Evolutionary conservation across 2,329 filamentous ascomycete species (phyloP).

Genomic region (Calonectria leucothoes): DNA sequence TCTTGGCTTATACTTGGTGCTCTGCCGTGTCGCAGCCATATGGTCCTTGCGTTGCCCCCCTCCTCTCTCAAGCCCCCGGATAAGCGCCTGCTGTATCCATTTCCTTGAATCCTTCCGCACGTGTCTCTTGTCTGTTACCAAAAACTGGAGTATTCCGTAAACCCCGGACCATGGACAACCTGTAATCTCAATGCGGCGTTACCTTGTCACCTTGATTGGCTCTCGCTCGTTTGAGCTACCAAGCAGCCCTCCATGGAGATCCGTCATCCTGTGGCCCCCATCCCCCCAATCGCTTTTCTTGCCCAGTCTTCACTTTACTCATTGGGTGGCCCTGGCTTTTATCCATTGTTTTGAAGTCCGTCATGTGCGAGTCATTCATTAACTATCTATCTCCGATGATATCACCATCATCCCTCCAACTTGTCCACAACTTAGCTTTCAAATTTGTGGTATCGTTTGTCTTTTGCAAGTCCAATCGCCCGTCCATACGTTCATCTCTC

Average conservation of each 20-base stretch:
- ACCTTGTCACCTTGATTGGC: slow-evolving; percentile 6
- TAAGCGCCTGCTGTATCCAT: neutral
- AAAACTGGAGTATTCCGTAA: neutral
- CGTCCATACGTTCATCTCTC: neutral
- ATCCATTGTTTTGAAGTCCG: neutral
- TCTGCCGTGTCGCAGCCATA: neutral
- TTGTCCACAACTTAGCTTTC: neutral
- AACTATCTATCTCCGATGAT: neutral
- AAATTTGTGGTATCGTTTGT: neutral
- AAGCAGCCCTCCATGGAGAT: neutral
- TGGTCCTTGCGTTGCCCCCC: neutral
- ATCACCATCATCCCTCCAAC: neutral
- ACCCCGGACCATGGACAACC: slow-evolving; percentile 1
- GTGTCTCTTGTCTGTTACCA: neutral
- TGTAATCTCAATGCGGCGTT: slow-evolving; percentile 17
- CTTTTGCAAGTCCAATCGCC: neutral
- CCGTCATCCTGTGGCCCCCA: neutral
- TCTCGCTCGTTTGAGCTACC: neutral
- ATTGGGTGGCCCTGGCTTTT: slow-evolving; percentile 5
- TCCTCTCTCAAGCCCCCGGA: neutral
- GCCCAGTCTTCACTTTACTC: neutral
- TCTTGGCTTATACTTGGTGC: neutral
- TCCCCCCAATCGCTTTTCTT: slow-evolving; percentile 1
- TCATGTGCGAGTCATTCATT: slow-evolving; percentile 19
- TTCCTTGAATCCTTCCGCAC: slow-evolving; percentile 3